Conservation (phyloP, 345 rosid species). For the Citrus trifoliata region DNA sequence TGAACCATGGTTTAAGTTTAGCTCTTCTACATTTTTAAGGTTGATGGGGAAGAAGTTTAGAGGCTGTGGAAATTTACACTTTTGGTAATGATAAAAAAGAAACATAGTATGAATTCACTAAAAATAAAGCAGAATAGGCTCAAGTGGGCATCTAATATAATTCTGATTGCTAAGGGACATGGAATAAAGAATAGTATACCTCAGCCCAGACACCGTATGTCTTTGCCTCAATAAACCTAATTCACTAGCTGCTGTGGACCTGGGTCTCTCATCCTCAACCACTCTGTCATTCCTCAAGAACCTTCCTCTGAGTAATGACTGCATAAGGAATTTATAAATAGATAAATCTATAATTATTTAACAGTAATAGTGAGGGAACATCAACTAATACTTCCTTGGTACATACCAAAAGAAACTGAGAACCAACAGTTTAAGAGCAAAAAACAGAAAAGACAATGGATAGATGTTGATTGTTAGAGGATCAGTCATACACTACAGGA, state of each 20-base stretch:
- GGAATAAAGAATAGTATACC: conserved; percentile 40
- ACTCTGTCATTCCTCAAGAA: conserved; percentile 80
- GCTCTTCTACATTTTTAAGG: not conserved
- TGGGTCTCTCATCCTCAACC: conserved; percentile 47
- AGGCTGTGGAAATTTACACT: not conserved
- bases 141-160: not conserved
- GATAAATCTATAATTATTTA: not conserved
- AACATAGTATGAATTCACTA: not conserved
- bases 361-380: not conserved
- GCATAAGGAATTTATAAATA: conserved; percentile 19
- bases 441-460: not conserved
- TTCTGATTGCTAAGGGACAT: not conserved
- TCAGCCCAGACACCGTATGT: conserved; percentile 88
- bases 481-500: not conserved
- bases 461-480: not conserved
- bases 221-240: conserved; percentile 85
- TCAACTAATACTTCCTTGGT: not conserved
- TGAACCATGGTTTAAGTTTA: not conserved
- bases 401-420: not conserved
- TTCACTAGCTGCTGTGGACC: conserved; percentile 74
- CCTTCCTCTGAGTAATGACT: conserved; percentile 92
- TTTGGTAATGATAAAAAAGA: not conserved
- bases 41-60: not conserved
- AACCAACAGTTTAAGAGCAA: not conserved
- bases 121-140: too few species aligned